Evolutionary conservation across 1,284 basidiomycete genomes (phyloP).

Genomic region (Ceratobasidium sp.): DNA sequence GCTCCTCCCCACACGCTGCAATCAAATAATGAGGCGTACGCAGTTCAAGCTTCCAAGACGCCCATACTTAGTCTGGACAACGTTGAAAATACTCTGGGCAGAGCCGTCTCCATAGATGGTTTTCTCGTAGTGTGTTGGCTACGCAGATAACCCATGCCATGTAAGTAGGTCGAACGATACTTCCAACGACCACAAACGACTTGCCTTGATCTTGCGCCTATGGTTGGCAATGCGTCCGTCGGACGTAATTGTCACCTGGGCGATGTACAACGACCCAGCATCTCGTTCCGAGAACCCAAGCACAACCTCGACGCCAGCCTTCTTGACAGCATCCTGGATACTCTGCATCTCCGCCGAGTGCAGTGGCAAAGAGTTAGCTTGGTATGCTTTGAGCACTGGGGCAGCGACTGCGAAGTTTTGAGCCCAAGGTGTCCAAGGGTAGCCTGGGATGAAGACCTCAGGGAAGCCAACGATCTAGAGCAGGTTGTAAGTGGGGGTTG

Average conservation of each 20-base stretch:
- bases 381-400: slow-evolving; percentile 54
- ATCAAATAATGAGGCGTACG: slow-evolving; percentile 3
- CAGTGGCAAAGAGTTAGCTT: slow-evolving; percentile 55
- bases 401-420: slow-evolving; percentile 53
- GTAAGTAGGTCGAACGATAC: not conserved
- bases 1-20: too few relatives aligned
- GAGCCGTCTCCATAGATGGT: slow-evolving; percentile 56
- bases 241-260: slow-evolving; percentile 56
- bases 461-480: slow-evolving; percentile 14
- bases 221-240: slow-evolving; percentile 56
- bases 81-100: slow-evolving; percentile 24
- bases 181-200: not conserved
- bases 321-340: slow-evolving; percentile 55
- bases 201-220: slow-evolving; percentile 57
- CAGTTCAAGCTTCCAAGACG: slow-evolving; percentile 56
- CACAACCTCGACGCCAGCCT: slow-evolving; percentile 54
- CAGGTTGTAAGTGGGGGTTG: slow-evolving; percentile 19
- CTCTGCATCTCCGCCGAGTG: slow-evolving; percentile 58
- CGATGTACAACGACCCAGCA: slow-evolving; percentile 55
- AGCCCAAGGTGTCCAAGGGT: slow-evolving; percentile 58
- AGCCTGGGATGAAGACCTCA: slow-evolving; percentile 51
- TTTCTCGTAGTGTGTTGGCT: slow-evolving; percentile 50
- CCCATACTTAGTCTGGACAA: slow-evolving; percentile 53
- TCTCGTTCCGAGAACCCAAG: slow-evolving; percentile 57
- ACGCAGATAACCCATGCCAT: not conserved